Evolutionary conservation across 106 monocot genomes (phyloP).

Genomic region (Dendrobium chrysotoxum): DNA sequence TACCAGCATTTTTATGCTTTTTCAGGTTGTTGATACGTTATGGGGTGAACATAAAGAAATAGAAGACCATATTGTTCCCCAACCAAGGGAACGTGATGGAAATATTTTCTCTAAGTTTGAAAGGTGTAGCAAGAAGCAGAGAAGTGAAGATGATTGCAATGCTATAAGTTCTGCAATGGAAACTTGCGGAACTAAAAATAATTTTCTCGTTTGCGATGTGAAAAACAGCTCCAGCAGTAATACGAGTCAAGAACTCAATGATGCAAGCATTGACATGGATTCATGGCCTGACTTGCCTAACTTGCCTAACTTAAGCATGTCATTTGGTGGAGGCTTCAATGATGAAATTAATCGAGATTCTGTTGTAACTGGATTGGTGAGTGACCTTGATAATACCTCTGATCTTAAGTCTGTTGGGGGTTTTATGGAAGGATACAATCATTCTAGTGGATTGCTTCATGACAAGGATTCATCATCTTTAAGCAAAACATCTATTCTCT

Average conservation of each 20-base stretch:
- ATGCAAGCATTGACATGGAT: constrained; percentile 50
- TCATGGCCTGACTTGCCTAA: constrained; percentile 71
- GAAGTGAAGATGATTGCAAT: constrained; percentile 14
- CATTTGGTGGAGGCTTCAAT: constrained; percentile 23
- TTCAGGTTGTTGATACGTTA: constrained; percentile 56
- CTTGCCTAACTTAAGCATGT: constrained; percentile 46
- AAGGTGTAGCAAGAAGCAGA: constrained; percentile 34
- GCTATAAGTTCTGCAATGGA: constrained; percentile 21
- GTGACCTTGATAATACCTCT: constrained; percentile 10
- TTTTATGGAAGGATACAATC: constrained; percentile 12
- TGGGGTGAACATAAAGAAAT: constrained; percentile 55
- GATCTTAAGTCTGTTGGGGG: constrained; percentile 25
- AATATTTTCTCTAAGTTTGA: constrained; percentile 12
- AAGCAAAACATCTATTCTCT: constrained; percentile 22
- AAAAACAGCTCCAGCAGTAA: constrained; percentile 26
- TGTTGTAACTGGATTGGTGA: constrained; percentile 12
- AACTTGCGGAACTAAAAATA: constrained; percentile 22
- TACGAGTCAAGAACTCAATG: constrained; percentile 20
- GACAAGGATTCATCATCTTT: constrained; percentile 8
- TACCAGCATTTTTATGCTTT: not conserved
- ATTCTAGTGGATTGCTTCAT: not conserved
- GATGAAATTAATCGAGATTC: constrained; percentile 22
- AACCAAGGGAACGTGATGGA: constrained; percentile 36
- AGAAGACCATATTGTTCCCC: constrained; percentile 75
- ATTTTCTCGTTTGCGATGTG: constrained; percentile 16